Percentiles rank a stretch among this genome's conserved stretches.
phyloP scores from a whole-genome alignment of 148 eudicot genomes.

The Rhododendron ferrugineum region DNA sequence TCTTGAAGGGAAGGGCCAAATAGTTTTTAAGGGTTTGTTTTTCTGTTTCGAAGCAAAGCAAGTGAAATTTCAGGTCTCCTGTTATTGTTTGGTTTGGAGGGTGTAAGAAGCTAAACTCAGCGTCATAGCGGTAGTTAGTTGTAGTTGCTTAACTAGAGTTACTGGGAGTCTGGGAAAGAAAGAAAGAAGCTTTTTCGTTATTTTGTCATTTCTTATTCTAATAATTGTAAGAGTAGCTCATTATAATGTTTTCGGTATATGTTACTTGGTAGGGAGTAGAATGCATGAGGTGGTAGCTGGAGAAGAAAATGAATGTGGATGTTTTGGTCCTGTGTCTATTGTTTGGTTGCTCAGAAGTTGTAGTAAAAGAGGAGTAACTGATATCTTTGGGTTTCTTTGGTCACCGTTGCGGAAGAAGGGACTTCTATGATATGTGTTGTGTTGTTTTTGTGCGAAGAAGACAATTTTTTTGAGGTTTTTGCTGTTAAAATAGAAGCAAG shows the following conservation, averaged over 20 bases:
- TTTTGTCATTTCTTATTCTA: background rate
- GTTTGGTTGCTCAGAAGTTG: background rate
- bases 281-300: background rate
- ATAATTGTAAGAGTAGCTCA: background rate
- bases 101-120: background rate
- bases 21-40: background rate
- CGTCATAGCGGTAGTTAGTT: background rate
- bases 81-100: background rate
- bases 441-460: background rate
- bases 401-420: background rate
- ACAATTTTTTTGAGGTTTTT: background rate
- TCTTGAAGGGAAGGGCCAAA: background rate
- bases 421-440: background rate
- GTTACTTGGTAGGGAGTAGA: background rate
- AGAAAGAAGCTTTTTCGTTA: background rate
- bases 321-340: background rate
- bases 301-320: background rate
- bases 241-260: background rate
- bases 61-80: background rate
- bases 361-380: background rate
- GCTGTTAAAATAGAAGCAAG: background rate
- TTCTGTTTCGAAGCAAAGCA: background rate
- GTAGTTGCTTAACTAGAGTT: background rate
- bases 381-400: background rate
- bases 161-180: conserved; percentile 2